Conservation (phyloP, 2,329 filamentous ascomycete genomes). For the Samsoniella hepiali region DNA sequence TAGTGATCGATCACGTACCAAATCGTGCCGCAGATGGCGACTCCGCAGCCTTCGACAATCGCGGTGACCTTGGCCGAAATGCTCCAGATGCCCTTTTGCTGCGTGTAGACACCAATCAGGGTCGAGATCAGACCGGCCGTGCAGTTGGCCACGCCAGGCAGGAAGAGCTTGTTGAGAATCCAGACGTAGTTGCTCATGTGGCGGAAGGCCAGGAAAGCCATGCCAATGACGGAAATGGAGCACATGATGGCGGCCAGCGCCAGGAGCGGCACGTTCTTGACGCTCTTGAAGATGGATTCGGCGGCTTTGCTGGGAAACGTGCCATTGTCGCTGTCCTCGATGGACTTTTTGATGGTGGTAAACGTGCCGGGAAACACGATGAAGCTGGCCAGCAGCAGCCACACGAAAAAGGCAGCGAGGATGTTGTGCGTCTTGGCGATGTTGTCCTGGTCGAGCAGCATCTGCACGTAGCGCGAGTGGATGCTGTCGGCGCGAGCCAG, state of each 20-base stretch:
- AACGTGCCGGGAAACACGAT: constrained; percentile 52
- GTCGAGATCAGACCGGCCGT: constrained; percentile 49
- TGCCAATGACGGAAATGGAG: constrained; percentile 32
- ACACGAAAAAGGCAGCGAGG: constrained; percentile 38
- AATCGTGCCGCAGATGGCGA: constrained; percentile 27
- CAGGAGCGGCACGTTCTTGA: constrained; percentile 38
- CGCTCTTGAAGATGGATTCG: constrained; percentile 26
- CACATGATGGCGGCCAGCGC: constrained; percentile 44
- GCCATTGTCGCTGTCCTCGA: constrained; percentile 24
- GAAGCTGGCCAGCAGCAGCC: constrained; percentile 51
- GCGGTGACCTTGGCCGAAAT: constrained; percentile 38
- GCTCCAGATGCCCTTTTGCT: constrained; percentile 43
- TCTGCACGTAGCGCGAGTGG: constrained; percentile 41
- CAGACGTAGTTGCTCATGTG: constrained; percentile 51
- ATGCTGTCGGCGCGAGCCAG: constrained; percentile 24
- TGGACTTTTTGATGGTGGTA: constrained; percentile 35
- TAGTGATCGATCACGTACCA: constrained; percentile 33
- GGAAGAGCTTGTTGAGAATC: constrained; percentile 50
- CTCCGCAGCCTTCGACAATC: constrained; percentile 33
- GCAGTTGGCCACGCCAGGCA: constrained; percentile 44
- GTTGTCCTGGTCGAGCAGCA: constrained; percentile 45
- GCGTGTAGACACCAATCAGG: constrained; percentile 47
- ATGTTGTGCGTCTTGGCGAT: constrained; percentile 47
- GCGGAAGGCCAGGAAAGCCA: constrained; percentile 41
- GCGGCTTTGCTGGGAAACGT: constrained; percentile 22